These are phyloP conservation scores for Lithohypha guttulata DNA, from an alignment of 2,329 filamentous ascomycete genomes.

Conservation along the genomic window DNA sequence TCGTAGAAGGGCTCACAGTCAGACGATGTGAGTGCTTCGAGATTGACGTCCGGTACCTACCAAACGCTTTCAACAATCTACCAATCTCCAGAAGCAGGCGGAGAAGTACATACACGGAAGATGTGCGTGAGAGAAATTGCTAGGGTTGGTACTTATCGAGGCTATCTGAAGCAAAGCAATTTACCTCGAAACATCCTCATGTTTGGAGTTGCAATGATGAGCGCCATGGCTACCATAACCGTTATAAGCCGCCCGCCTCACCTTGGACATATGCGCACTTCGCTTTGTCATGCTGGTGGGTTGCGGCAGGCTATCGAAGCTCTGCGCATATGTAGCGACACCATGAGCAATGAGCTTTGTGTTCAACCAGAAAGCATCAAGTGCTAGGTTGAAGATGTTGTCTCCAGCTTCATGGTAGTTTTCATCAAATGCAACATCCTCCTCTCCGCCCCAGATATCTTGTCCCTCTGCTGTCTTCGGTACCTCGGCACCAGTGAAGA, in stretches of 20 bases:
- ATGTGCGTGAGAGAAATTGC: too few relatives aligned
- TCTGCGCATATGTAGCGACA: conserved; percentile 54
- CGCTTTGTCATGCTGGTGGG: conserved; percentile 1
- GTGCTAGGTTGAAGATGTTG: conserved; percentile 43
- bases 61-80: too few relatives aligned
- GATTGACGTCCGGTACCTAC: too few relatives aligned
- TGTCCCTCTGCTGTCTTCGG: conserved; percentile 60
- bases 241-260: neutral
- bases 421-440: conserved; percentile 45
- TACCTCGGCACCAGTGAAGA: conserved; percentile 67
- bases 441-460: conserved; percentile 58
- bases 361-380: conserved; percentile 45
- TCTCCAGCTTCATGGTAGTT: conserved; percentile 49
- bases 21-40: too few relatives aligned
- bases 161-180: too few relatives aligned
- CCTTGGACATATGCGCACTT: neutral
- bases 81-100: too few relatives aligned
- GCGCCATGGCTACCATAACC: neutral
- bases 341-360: conserved; percentile 56
- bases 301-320: conserved; percentile 1
- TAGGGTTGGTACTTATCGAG: too few relatives aligned
- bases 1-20: too few relatives aligned
- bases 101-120: too few relatives aligned
- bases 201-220: neutral
- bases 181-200: neutral